Evolutionary conservation across 352 stramenopile genomes (phyloP).

Genomic region (Globisporangium uncinulatum): DNA sequence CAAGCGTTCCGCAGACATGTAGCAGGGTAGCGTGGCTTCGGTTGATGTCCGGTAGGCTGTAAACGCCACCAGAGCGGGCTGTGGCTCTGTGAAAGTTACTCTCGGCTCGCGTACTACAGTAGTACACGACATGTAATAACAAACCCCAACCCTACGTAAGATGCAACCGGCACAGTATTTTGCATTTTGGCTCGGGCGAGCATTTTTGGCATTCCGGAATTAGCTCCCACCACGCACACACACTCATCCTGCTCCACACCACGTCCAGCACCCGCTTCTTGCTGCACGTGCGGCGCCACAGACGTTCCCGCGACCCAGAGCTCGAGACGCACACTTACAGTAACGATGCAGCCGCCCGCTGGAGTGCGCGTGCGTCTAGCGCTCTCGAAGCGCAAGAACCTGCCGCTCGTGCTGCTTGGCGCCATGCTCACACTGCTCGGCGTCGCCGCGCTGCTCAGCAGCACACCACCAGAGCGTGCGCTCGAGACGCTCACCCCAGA

Average conservation of each 20-base stretch:
- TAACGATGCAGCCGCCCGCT: constrained; percentile 46
- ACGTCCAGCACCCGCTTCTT: background rate
- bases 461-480: constrained; percentile 25
- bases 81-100: no score
- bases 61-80: no score
- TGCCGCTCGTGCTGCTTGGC: constrained; percentile 44
- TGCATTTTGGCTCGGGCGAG: no score
- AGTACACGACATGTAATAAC: no score
- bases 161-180: no score
- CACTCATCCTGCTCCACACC: background rate
- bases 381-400: constrained; percentile 53
- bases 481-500: constrained; percentile 24
- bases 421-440: constrained; percentile 32
- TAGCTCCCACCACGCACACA: no score
- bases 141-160: no score
- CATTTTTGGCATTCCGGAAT: no score
- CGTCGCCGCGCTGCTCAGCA: constrained; percentile 37
- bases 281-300: background rate
- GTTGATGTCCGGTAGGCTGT: no score
- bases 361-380: constrained; percentile 67
- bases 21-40: no score
- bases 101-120: no score
- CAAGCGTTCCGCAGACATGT: no score
- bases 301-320: background rate
- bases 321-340: background rate